phyloP scores from a whole-genome alignment of 1,139 yeast genomes.

The Saccharomycopsis phalli region DNA sequence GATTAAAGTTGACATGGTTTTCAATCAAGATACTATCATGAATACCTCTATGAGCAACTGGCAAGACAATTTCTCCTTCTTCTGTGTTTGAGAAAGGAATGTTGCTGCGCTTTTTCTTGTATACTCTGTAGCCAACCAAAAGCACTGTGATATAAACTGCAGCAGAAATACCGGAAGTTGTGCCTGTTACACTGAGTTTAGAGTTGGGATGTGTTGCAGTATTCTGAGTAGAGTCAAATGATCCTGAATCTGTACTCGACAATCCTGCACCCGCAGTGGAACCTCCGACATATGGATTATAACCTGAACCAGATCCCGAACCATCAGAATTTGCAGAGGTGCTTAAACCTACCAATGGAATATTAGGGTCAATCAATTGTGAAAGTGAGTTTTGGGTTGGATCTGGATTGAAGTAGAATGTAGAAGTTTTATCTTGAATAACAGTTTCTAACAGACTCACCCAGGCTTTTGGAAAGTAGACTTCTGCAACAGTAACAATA shows the following conservation, averaged over 20 bases:
- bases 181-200: conserved; percentile 13
- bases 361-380: conserved; percentile 46
- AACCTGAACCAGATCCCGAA: conserved; percentile 3
- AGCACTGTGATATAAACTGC: conserved; percentile 42
- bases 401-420: conserved; percentile 42
- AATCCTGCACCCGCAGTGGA: conserved; percentile 7
- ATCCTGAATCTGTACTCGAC: conserved; percentile 8
- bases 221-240: conserved; percentile 17
- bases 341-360: conserved; percentile 16
- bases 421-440: conserved; percentile 38
- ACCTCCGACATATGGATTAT: not conserved
- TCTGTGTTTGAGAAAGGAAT: conserved; percentile 4
- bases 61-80: conserved; percentile 20
- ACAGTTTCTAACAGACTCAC: conserved; percentile 37
- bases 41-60: conserved; percentile 22
- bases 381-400: conserved; percentile 42
- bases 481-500: conserved; percentile 69
- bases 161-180: conserved; percentile 16
- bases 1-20: conserved; percentile 12
- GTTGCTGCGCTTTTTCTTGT: conserved; percentile 20
- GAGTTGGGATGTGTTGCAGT: conserved; percentile 9
- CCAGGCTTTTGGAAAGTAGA: conserved; percentile 52
- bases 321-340: conserved; percentile 13
- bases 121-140: conserved; percentile 31
- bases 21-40: not conserved